A percentile compares a stretch with the other conserved stretches of the same genome.
Evolutionary conservation across 129 eudicot genomes (phyloP).

Genomic region (Flaveria linearis): DNA sequence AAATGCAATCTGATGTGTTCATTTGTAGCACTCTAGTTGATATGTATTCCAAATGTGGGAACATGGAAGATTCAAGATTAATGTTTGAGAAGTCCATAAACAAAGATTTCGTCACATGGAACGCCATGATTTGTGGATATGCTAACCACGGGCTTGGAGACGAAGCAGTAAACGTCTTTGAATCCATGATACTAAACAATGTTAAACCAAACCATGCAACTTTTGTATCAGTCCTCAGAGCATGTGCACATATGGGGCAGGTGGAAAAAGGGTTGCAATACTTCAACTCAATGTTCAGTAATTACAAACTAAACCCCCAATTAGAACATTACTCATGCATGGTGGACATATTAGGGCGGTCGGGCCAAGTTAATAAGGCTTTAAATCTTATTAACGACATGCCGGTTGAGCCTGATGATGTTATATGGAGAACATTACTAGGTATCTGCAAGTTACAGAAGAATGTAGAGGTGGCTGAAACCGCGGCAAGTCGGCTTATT

Average conservation of each 20-base stretch:
- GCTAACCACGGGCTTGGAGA: slow-evolving; percentile 78
- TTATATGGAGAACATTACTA: slow-evolving; percentile 85
- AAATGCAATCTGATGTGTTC: slow-evolving; percentile 72
- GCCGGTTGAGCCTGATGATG: slow-evolving; percentile 88
- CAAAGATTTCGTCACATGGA: slow-evolving; percentile 77
- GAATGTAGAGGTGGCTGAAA: slow-evolving; percentile 82
- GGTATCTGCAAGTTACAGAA: slow-evolving; percentile 77
- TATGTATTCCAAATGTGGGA: slow-evolving; percentile 90
- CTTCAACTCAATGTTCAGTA: slow-evolving; percentile 58
- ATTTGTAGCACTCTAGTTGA: slow-evolving; percentile 79
- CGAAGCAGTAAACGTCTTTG: slow-evolving; percentile 60
- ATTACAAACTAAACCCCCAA: slow-evolving; percentile 61
- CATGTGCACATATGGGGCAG: slow-evolving; percentile 83
- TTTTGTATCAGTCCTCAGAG: slow-evolving; percentile 80
- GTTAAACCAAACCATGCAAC: slow-evolving; percentile 82
- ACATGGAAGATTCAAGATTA: slow-evolving; percentile 64
- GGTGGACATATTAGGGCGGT: slow-evolving; percentile 84
- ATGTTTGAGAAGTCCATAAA: slow-evolving; percentile 57
- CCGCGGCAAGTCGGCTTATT: slow-evolving; percentile 64
- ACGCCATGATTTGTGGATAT: slow-evolving; percentile 69
- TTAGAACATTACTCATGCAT: slow-evolving; percentile 83
- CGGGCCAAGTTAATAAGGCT: slow-evolving; percentile 62
- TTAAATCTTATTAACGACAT: slow-evolving; percentile 63
- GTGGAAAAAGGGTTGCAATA: slow-evolving; percentile 57
- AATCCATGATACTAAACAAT: slow-evolving; percentile 59